These are phyloP conservation scores for Alternaria solani DNA, from an alignment of 2,329 filamentous ascomycete species.

Conservation along the genomic window DNA sequence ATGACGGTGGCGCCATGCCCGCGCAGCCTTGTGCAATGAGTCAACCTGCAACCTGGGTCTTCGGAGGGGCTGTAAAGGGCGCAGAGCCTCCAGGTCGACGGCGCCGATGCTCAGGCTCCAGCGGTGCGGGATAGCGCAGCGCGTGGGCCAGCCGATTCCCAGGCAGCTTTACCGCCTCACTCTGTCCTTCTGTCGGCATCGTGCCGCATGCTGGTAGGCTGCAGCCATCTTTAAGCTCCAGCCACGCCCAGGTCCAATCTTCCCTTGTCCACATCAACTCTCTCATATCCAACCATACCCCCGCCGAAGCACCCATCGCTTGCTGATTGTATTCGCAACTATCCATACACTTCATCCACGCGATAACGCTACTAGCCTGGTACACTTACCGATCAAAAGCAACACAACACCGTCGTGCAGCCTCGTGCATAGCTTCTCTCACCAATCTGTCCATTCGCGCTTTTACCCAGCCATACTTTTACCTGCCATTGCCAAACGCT, in stretches of 20 bases:
- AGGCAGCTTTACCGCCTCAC: conserved; percentile 38
- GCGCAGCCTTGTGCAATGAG: conserved; percentile 23
- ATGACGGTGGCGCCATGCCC: conserved; percentile 5
- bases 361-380: conserved; percentile 9
- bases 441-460: conserved; percentile 5
- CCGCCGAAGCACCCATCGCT: background rate
- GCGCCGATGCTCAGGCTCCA: conserved; percentile 10
- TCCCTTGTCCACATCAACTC: conserved; percentile 4
- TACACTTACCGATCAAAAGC: conserved; percentile 19
- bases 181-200: conserved; percentile 21
- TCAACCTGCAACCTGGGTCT: conserved; percentile 4
- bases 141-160: conserved; percentile 25
- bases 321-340: background rate
- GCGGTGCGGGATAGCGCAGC: conserved; percentile 22
- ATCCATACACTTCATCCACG: background rate
- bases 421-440: conserved; percentile 19
- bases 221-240: conserved; percentile 30
- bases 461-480: conserved; percentile 9
- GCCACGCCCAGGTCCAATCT: conserved; percentile 30
- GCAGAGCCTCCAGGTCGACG: conserved; percentile 16
- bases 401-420: conserved; percentile 15
- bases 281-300: background rate
- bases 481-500: conserved; percentile 4
- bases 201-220: conserved; percentile 33
- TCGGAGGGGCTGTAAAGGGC: conserved; percentile 17